Percentiles rank a stretch among this genome's conserved stretches.
Evolutionary conservation across 331 rosid genomes (phyloP).

Genomic region (Spiraea crenata): DNA sequence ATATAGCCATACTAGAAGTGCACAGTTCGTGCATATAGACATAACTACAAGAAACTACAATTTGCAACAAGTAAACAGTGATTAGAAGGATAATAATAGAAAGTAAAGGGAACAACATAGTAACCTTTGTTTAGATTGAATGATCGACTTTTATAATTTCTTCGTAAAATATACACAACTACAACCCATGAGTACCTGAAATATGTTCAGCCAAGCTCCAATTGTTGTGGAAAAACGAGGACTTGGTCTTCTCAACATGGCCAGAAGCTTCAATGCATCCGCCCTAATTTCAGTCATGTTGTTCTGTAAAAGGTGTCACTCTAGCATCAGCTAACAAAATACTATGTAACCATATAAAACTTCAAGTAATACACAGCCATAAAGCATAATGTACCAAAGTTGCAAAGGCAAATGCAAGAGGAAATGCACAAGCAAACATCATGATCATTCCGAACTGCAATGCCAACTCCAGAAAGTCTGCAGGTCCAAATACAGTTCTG

Average conservation of each 20-base stretch:
- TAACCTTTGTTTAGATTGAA: not conserved
- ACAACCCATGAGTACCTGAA: constrained; percentile 56
- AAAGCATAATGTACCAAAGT: constrained; percentile 58
- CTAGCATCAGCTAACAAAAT: constrained; percentile 17
- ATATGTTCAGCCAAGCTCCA: constrained; percentile 98
- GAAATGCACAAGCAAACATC: constrained; percentile 99
- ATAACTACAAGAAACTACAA: constrained; percentile 74
- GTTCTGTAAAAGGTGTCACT: constrained; percentile 48
- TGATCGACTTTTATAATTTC: not conserved
- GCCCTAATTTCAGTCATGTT: constrained; percentile 92
- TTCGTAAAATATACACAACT: not conserved
- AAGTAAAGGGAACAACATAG: not conserved
- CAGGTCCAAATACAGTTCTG: constrained; percentile 26
- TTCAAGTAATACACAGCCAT: not conserved
- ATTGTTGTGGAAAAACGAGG: constrained; percentile 80
- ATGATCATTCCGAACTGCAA: constrained; percentile 94
- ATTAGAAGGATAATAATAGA: constrained; percentile 14
- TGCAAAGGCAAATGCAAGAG: constrained; percentile 87
- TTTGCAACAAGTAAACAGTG: constrained; percentile 11
- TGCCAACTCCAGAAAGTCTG: constrained; percentile 94
- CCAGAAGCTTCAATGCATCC: constrained; percentile 92
- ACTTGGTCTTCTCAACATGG: constrained; percentile 74
- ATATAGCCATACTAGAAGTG: constrained; percentile 84
- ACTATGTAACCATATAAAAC: constrained; percentile 14
- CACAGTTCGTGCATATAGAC: constrained; percentile 96